Base-by-base conservation (phyloP, 108 stramenopile species). In the Nannochloropsis granulata region DNA sequence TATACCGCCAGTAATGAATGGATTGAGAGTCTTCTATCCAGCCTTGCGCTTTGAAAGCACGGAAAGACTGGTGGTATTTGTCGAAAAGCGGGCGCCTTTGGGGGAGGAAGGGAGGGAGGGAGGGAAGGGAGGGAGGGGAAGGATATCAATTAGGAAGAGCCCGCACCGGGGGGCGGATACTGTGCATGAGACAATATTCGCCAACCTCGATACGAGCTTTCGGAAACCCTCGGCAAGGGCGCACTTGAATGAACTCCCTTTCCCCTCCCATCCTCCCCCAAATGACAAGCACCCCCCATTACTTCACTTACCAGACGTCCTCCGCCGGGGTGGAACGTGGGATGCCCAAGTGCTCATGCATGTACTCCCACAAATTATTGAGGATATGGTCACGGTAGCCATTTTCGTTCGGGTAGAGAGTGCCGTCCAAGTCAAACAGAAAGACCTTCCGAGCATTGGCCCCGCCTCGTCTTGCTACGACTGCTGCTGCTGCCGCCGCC, bases 391-490 rank as follows among this genome's bases (percentile, higher is more conserved):
- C 25, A 12, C 43, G 45, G 79, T 88, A 88, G 3, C 88, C 88
- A 78, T 88, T 88, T 16, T 82, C 78, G 25, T 78, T 25, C 21
- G 88, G 82, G 78, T 88, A 88, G 25, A 88, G 84, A 24, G 88
- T 88, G 13, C 88, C 88, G 24, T 88, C 88, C 25, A 88, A 82
- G 23, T 88, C 88, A 80, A 88, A 88, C 23, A 88, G 44, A 34
- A 85, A 79, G 45, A n/a, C 46, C 43, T 23, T 43, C 5, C 56
- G 56, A 71, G 56, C 21, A 7, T 34, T 34, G 34, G 34, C 34
- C 2, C 34, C 34, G 34, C 34, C 34, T 34, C 34, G 34, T 34
- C 5, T 34, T 34, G 34, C 34, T 34, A 34, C 34, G 2, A 34
- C 5, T 34, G 34, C 34, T 34, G 34, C 34, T 34, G 34, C 34